phyloP scores from a whole-genome alignment of 2,329 filamentous ascomycete species.

The Fusarium metavorans region DNA sequence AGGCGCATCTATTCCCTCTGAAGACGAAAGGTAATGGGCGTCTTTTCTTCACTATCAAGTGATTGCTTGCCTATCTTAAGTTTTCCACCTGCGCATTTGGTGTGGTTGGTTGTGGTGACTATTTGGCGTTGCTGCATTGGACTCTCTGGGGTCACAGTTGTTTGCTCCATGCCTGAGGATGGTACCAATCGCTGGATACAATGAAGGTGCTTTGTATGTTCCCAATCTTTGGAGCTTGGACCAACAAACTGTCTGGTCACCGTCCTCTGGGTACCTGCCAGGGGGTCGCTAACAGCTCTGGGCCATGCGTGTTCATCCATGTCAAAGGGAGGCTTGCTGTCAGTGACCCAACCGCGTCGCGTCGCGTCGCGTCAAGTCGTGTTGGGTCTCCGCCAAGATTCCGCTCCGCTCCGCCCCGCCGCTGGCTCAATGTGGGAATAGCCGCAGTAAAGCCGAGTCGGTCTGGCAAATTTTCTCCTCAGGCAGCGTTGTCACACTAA shows the following conservation, averaged over 20 bases:
- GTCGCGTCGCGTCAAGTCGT: neutral
- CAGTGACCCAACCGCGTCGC: neutral
- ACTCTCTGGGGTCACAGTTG: neutral
- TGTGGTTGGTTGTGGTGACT: neutral
- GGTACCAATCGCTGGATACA: neutral
- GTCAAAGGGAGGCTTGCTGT: neutral
- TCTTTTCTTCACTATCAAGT: neutral
- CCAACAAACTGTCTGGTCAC: neutral
- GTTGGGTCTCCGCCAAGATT: neutral
- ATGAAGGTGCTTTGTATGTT: neutral
- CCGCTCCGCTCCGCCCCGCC: constrained; percentile 14
- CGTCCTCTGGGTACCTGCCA: neutral
- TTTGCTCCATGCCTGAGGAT: neutral
- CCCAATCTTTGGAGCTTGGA: neutral
- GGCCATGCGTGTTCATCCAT: neutral
- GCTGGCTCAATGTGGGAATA: neutral
- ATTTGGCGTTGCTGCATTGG: neutral
- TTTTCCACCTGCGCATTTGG: neutral
- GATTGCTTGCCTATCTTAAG: neutral
- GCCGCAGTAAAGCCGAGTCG: constrained; percentile 27
- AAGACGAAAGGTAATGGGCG: neutral
- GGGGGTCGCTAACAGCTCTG: neutral
- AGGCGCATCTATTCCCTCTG: neutral
- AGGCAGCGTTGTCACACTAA: constrained; percentile 32
- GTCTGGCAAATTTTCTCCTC: constrained; percentile 36